Percentiles rank a stretch among this genome's conserved stretches.
Evolutionary conservation across 768 basidiomycete species (phyloP).

Genomic region (Boletus sp.): DNA sequence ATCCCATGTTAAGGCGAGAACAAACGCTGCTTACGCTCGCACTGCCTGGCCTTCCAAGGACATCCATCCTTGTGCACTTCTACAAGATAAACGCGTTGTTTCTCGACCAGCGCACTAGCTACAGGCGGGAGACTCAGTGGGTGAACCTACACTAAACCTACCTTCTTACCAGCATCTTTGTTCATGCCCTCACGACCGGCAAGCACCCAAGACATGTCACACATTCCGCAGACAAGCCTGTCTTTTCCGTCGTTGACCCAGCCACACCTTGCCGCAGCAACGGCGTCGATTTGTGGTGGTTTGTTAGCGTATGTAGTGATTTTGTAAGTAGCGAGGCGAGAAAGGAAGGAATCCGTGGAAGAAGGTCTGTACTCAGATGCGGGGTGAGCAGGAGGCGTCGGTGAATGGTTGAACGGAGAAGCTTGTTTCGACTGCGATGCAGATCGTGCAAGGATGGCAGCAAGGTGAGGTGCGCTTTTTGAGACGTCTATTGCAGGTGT

Average conservation of each 20-base stretch:
- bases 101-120: slow-evolving; percentile 74
- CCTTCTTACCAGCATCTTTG: slow-evolving; percentile 71
- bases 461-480: slow-evolving; percentile 66
- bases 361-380: slow-evolving; percentile 75
- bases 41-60: slow-evolving; percentile 81
- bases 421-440: slow-evolving; percentile 52
- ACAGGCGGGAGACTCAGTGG: slow-evolving; percentile 17
- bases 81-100: slow-evolving; percentile 64
- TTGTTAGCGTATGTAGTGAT: slow-evolving; percentile 80
- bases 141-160: slow-evolving; percentile 19
- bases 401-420: slow-evolving; percentile 44
- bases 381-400: slow-evolving; percentile 22
- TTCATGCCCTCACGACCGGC: slow-evolving; percentile 67
- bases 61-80: slow-evolving; percentile 78
- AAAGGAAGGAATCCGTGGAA: slow-evolving; percentile 68
- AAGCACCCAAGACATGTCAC: slow-evolving; percentile 72
- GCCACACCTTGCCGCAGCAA: slow-evolving; percentile 78
- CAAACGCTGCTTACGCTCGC: slow-evolving; percentile 56
- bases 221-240: slow-evolving; percentile 70
- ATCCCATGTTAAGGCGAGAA: neutral
- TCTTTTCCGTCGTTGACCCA: slow-evolving; percentile 87
- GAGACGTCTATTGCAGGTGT: slow-evolving; percentile 33
- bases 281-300: slow-evolving; percentile 68
- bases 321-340: slow-evolving; percentile 74
- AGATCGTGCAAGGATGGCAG: slow-evolving; percentile 68